phyloP scores from a whole-genome alignment of 495 filamentous ascomycete species.

The Aspergillus heteromorphus region DNA sequence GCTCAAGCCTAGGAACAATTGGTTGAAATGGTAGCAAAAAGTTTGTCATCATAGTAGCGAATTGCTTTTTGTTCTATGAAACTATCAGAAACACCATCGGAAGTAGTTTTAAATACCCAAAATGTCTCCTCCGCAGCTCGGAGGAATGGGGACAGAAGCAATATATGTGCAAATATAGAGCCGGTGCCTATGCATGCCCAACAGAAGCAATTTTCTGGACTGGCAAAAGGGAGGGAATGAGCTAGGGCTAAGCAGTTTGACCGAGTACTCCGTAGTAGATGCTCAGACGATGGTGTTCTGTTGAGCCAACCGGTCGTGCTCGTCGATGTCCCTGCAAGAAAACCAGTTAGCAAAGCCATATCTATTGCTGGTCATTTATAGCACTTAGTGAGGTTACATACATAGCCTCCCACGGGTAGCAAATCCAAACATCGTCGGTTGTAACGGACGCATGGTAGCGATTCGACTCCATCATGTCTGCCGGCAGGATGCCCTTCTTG shows the following conservation, averaged over 20 bases:
- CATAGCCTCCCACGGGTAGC: slow-evolving; percentile 98
- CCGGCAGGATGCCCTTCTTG: slow-evolving; percentile 84
- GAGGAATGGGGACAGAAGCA: slow-evolving; percentile 4
- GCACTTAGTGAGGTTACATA: slow-evolving; percentile 31
- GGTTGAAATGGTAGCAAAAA: not conserved
- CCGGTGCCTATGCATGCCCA: not conserved
- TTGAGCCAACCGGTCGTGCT: slow-evolving; percentile 72
- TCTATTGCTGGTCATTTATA: not conserved
- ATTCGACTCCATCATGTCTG: slow-evolving; percentile 68
- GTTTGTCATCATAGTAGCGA: not conserved
- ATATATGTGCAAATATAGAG: slow-evolving; percentile 10
- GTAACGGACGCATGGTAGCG: slow-evolving; percentile 85
- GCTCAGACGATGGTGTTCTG: slow-evolving; percentile 39
- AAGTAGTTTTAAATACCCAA: slow-evolving; percentile 16
- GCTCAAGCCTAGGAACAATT: not conserved
- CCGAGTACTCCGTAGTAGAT: too few relatives aligned
- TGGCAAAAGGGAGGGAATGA: not conserved
- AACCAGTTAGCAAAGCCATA: slow-evolving; percentile 10
- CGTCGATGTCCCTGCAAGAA: slow-evolving; percentile 71
- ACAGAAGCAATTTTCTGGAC: not conserved
- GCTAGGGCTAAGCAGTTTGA: not conserved
- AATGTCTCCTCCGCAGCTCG: slow-evolving; percentile 1
- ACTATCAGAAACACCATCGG: slow-evolving; percentile 28
- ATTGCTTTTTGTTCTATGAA: slow-evolving; percentile 18
- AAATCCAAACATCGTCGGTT: slow-evolving; percentile 91